Base-by-base conservation (phyloP, 495 filamentous ascomycete genomes). In the Aspergillus cristatus region DNA sequence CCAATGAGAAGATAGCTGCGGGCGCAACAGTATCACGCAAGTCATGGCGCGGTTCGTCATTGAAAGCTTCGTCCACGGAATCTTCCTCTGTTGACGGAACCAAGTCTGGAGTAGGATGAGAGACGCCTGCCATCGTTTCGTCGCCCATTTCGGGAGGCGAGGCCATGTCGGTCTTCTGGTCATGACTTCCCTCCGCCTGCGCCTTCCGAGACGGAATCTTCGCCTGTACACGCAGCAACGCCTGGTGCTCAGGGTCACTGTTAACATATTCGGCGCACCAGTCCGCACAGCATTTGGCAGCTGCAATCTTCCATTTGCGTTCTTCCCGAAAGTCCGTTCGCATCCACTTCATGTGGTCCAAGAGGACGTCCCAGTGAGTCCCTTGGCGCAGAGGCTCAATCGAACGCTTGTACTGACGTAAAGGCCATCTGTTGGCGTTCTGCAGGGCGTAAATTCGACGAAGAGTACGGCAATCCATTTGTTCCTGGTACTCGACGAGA, bases 261-360 rank as follows among this genome's bases (percentile, higher is more conserved):
- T 72, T 68, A 26, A 86, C 72, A 72, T 81, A 96, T 48, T 87
- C 80, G 1, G 82, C 82, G 60, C 89, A 96, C 53, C 78, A 79
- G 40, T 79, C 65, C 3, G 87, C 88, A 30, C 88, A 68, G 35
- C 79, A 81, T 36, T 75, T 76, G 2, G 88, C 87, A 28, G 81
- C 74, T 34, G 84, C 77, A 42, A 79, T 77, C 57, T 96, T 96
- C 86, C 86, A 95, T 55, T 93, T 94, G 18, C 85, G 65, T 57
- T 98, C 91, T 61, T 94, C 85, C 20, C 82, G 72, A 50, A 97
- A 97, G 63, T 98, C 91, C 2, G 86, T 94, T 26, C 86, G 75
- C 79, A 98, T 86, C 93, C 91, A 96, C 58, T 86, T 94, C 75
- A 89, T 84, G 60, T 98, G 86, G 45, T 86, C 72, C 7, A 97